Evolutionary conservation across 2,329 filamentous ascomycete species (phyloP).

Genomic region (Aspergillus texensis): DNA sequence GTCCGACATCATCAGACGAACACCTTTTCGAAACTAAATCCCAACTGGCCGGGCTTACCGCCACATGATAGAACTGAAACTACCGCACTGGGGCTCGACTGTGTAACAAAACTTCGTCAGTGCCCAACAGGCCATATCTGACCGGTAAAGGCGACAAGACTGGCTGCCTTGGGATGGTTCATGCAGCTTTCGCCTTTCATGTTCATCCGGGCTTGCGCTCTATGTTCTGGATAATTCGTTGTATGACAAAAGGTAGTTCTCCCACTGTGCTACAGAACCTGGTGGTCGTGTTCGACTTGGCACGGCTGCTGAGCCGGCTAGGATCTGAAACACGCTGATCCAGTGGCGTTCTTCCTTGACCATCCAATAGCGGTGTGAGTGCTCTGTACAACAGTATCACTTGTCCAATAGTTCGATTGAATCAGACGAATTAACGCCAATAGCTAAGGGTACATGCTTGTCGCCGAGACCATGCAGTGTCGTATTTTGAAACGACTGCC

Average conservation of each 20-base stretch:
- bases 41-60: not conserved
- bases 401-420: constrained; percentile 17
- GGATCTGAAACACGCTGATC: not conserved
- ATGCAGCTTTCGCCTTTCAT: not conserved
- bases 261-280: constrained; percentile 1
- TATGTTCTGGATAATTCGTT: not conserved
- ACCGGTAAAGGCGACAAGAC: not conserved
- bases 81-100: not conserved
- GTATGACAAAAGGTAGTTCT: not conserved
- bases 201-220: not conserved
- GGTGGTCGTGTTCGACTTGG: not conserved
- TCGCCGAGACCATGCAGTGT: constrained; percentile 26
- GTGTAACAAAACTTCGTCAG: not conserved
- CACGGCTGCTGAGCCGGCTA: not conserved
- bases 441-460: constrained; percentile 23
- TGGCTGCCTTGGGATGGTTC: not conserved
- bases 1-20: constrained; percentile 5
- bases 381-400: constrained; percentile 15
- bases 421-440: constrained; percentile 21
- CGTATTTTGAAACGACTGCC: constrained; percentile 21
- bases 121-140: constrained; percentile 2
- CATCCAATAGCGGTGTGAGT: not conserved
- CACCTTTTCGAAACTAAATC: not conserved
- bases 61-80: constrained; percentile 3
- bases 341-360: not conserved